Base-by-base conservation (phyloP, 2,329 filamentous ascomycete species). In the Sclerotinia glacialis region DNA sequence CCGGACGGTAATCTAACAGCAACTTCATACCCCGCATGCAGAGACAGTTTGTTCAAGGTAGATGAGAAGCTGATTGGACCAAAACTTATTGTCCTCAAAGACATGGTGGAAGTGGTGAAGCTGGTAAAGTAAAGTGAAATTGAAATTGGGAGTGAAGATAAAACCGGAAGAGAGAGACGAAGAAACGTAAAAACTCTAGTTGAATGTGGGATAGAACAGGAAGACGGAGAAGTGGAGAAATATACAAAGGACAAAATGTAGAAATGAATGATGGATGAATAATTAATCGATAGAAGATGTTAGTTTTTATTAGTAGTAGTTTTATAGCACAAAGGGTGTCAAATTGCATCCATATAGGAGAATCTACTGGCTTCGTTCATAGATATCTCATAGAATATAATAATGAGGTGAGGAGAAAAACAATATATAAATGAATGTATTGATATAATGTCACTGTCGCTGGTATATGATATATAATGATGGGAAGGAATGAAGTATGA, bases 51-150 rank as follows among this genome's bases (percentile, higher is more conserved):
- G 31, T 71, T 67, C 50, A 46, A 37, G 9, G 55, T 12, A 61
- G 49, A 59, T 12, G 56, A 66, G 46, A 74, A 54, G 47, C 55
- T 23, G n/a, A 73, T 23, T 3, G 50, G 56, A 55, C 68, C 71
- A 21, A 73, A 64, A 4, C 61, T 47, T 23, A 74, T 44, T 12
- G n/a, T 37, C 50, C 54, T 71, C 14, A 34, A 44, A 61, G 68
- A 50, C 72, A 74, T 74, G 37, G n/a, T 26, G 34, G 49, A 23
- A 14, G 44, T 8, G 42, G n/a, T 6, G 1, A 23, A 31, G 0
- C 21, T 47, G 26, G 12, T 49, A 8, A 40, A 37, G 21, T 0
- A 12, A 12, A 9, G 37, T 40, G 37, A 40, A 40, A 5, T 40
- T 40, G 37, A 12, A 40, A 40, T 40, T 52, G 2, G 2, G 37